Evolutionary conservation across 2,329 filamentous ascomycete species (phyloP), one percentile per base, ranked within the genome.

Genomic region (Byssothecium circinans): DNA sequence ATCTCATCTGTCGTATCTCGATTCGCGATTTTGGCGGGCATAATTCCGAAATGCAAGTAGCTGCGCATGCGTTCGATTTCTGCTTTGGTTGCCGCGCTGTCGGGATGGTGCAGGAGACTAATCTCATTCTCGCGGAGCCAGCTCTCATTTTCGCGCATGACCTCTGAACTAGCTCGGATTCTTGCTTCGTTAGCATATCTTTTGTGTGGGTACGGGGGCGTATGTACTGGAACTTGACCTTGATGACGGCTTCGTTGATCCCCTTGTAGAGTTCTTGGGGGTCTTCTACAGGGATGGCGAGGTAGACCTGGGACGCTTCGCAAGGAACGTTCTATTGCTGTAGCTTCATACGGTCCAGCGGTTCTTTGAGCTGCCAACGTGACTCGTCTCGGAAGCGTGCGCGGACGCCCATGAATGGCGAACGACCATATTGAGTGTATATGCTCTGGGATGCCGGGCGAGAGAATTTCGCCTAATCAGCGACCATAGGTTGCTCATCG

Each of bases 191-290:
- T 8, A 18, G 15, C 15, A 19, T n/a, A 36, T 17, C 11, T 14
- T 17, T 36, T 17, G n/a, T 17, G 17, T 3, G 19, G 19, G 27
- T 35, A 11, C 10, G 15, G 10, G 22, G 22, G 19, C 27, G 4
- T 39, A 36, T 46, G 3, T 40, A 52, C 50, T 53, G 47, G 38
- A 40, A 50, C 19, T 47, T 53, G 4, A 53, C 27, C 18, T 49
- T 53, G 15, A 53, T 30, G 2, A 50, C 46, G 25, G 46, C 41
- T 22, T 43, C 40, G n/a, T 18, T 25, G 17, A 30, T 27, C 22
- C 14, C 27, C 2, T 27, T n/a, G 27, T 41, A 22, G 8, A 8
- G 14, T 29, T 19, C 25, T 22, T 15, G 22, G 10, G 43, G 38
- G 18, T 46, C 38, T 8, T 42, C 29, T 1, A 37, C 5, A 37